Evolutionary conservation across 345 rosid genomes (phyloP).

Genomic region (Arabidopsis arenosa): DNA sequence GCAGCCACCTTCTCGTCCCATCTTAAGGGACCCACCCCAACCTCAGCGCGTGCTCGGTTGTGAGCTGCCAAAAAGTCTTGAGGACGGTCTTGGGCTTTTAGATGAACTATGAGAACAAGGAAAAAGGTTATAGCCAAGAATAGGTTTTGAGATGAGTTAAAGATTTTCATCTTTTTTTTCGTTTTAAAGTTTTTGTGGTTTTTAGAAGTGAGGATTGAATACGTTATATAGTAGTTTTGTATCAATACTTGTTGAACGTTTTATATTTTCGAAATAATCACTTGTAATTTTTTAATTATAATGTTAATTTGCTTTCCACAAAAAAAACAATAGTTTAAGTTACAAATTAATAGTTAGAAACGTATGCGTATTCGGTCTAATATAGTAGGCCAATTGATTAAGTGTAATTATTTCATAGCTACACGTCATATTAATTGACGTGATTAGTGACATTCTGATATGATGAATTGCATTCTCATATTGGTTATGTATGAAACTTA

Average conservation of each 20-base stretch:
- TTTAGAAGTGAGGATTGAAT: slow-evolving; percentile 7
- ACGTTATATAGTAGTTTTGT: slow-evolving; percentile 34
- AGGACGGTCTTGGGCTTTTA: slow-evolving; percentile 49
- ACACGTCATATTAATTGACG: not conserved
- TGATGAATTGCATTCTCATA: not conserved
- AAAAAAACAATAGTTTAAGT: not conserved
- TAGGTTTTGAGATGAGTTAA: slow-evolving; percentile 25
- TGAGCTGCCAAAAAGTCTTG: slow-evolving; percentile 57
- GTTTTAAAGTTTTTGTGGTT: not conserved
- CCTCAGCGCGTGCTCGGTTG: slow-evolving; percentile 55
- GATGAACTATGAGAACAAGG: slow-evolving; percentile 28
- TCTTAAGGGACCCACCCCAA: slow-evolving; percentile 51
- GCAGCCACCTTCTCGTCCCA: slow-evolving; percentile 57
- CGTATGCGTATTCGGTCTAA: slow-evolving; percentile 11
- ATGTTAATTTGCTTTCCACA: slow-evolving; percentile 20
- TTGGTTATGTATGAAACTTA: not conserved
- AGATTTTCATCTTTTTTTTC: slow-evolving; percentile 28
- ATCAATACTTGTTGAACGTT: slow-evolving; percentile 16
- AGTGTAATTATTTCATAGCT: not conserved
- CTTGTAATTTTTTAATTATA: slow-evolving; percentile 15
- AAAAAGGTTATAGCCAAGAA: slow-evolving; percentile 28
- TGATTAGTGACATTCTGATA: not conserved
- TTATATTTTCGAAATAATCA: not conserved
- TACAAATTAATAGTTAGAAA: not conserved
- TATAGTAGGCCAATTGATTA: slow-evolving; percentile 8